Evolutionary conservation across 129 eudicot genomes (phyloP).

Genomic region (Mikania micrantha): DNA sequence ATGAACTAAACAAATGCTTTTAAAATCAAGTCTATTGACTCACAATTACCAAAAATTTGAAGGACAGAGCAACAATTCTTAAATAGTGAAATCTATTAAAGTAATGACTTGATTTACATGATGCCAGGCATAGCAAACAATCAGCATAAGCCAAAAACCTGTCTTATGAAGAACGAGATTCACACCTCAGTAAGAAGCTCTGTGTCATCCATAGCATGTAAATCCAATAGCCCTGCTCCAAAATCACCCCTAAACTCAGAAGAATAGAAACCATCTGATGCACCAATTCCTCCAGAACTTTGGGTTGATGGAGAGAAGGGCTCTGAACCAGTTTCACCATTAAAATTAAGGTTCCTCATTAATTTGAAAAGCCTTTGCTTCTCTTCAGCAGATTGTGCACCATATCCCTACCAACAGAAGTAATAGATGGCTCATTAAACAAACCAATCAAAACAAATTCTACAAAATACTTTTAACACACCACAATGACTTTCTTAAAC

Average conservation of each 20-base stretch:
- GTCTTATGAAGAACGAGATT: not conserved
- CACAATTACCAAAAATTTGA: not conserved
- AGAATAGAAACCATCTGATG: constrained; percentile 57
- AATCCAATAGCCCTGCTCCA: constrained; percentile 97
- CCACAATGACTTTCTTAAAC: not conserved
- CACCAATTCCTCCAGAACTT: constrained; percentile 52
- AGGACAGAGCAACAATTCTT: not conserved
- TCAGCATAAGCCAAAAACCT: not conserved
- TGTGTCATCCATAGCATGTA: constrained; percentile 96
- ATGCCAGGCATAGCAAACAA: not conserved
- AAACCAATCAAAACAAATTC: not conserved
- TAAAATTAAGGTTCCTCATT: constrained; percentile 87
- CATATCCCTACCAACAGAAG: constrained; percentile 64
- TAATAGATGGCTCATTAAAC: constrained; percentile 14
- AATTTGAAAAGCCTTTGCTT: constrained; percentile 85
- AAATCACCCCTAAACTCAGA: constrained; percentile 94
- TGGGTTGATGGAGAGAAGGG: constrained; percentile 73
- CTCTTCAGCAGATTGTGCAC: constrained; percentile 97
- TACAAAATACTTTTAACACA: not conserved
- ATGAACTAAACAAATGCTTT: not conserved
- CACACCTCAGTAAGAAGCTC: constrained; percentile 91
- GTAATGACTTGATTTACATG: constrained; percentile 1
- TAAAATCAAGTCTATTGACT: not conserved
- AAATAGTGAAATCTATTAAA: not conserved
- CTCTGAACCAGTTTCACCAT: constrained; percentile 82